Evolutionary conservation across 495 filamentous ascomycete genomes (phyloP).

Genomic region (Penicillium turbatum): DNA sequence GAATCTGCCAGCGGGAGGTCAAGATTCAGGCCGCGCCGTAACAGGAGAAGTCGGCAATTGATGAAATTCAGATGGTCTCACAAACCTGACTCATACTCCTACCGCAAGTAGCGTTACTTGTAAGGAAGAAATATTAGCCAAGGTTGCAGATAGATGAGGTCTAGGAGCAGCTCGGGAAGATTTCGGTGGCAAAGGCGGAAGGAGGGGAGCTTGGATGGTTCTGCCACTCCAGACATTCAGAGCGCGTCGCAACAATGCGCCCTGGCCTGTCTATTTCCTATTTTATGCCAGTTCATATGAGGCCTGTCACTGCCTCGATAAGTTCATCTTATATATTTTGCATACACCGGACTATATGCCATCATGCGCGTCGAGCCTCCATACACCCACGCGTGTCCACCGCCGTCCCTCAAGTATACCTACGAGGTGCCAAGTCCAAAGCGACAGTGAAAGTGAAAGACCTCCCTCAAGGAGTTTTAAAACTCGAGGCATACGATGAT

Average conservation of each 20-base stretch:
- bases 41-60: conserved; percentile 20
- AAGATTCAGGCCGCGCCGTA: conserved; percentile 22
- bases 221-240: conserved; percentile 14
- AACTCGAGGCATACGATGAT: conserved; percentile 44
- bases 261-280: conserved; percentile 17
- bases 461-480: conserved; percentile 58
- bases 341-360: conserved; percentile 31
- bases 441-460: conserved; percentile 58
- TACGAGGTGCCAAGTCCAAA: conserved; percentile 46
- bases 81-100: conserved; percentile 44
- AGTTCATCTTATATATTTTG: conserved; percentile 14
- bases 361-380: conserved; percentile 29
- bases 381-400: conserved; percentile 17
- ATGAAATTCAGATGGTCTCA: conserved; percentile 28
- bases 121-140: conserved; percentile 29
- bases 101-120: conserved; percentile 30
- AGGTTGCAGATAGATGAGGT: conserved; percentile 18
- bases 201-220: conserved; percentile 26
- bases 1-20: conserved; percentile 33
- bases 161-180: conserved; percentile 33
- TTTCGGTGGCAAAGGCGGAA: conserved; percentile 44
- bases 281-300: conserved; percentile 6
- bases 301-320: not conserved
- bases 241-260: conserved; percentile 22
- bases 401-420: conserved; percentile 8